phyloP scores from a whole-genome alignment of 2,329 filamentous ascomycete species.

The Microascus cirrosus region DNA sequence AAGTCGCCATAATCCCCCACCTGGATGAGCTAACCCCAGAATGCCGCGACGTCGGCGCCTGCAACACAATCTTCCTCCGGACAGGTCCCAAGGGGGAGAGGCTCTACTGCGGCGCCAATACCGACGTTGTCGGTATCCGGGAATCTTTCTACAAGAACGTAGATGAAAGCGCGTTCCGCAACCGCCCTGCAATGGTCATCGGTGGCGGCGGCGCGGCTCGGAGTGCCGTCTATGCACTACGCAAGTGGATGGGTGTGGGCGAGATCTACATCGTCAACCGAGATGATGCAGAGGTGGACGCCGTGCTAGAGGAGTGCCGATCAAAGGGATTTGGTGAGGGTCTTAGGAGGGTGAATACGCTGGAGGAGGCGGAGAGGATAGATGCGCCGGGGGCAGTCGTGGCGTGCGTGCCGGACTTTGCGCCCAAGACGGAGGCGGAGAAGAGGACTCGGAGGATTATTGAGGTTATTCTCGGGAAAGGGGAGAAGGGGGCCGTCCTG shows the following conservation, averaged over 20 bases:
- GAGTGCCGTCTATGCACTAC: constrained; percentile 64
- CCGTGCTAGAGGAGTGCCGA: constrained; percentile 54
- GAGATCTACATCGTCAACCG: constrained; percentile 71
- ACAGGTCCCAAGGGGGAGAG: constrained; percentile 32
- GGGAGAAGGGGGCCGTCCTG: constrained; percentile 55
- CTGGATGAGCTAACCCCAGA: constrained; percentile 65
- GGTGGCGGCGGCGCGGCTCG: constrained; percentile 73
- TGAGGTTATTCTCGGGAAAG: constrained; percentile 31
- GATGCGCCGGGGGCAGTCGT: constrained; percentile 56
- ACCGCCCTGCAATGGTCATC: constrained; percentile 58
- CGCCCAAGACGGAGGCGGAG: constrained; percentile 56
- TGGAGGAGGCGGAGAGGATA: constrained; percentile 46
- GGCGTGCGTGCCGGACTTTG: constrained; percentile 65
- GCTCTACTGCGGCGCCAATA: constrained; percentile 63
- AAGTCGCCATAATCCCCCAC: constrained; percentile 62
- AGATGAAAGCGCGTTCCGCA: constrained; percentile 32
- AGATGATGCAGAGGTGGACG: constrained; percentile 53
- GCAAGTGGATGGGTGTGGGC: constrained; percentile 55
- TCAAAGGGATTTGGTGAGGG: constrained; percentile 46
- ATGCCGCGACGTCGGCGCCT: constrained; percentile 61
- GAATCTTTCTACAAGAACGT: constrained; percentile 57
- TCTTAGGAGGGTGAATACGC: constrained; percentile 49
- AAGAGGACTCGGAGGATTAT: constrained; percentile 44
- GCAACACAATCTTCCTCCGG: constrained; percentile 67
- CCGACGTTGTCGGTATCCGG: constrained; percentile 67